Percentiles rank a stretch among this genome's conserved stretches.
These are phyloP conservation scores for Solanum virginianum DNA, from an alignment of 257 asterid genomes.

Conservation along the genomic window DNA sequence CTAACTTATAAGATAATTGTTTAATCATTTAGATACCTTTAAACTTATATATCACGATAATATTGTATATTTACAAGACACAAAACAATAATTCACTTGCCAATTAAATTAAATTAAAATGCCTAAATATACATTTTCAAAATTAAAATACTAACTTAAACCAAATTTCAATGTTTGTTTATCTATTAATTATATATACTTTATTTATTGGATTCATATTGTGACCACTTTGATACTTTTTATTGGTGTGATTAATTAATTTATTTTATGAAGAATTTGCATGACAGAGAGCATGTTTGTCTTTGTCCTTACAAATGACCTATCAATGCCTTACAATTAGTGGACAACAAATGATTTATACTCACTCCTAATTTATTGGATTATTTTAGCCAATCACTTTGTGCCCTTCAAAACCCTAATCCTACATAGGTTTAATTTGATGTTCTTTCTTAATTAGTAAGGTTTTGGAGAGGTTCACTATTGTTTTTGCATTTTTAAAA, in stretches of 20 bases:
- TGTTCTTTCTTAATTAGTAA: neutral
- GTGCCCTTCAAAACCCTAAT: neutral
- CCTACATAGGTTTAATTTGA: neutral
- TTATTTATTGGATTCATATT: neutral
- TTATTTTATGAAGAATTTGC: neutral
- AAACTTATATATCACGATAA: too few species aligned
- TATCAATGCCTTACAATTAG: neutral
- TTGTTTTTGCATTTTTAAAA: neutral
- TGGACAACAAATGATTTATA: neutral
- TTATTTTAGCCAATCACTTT: neutral
- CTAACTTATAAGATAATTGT: too few species aligned
- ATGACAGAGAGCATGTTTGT: neutral
- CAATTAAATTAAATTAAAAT: too few species aligned
- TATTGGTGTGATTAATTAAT: neutral
- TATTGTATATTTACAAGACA: too few species aligned
- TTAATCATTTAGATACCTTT: too few species aligned
- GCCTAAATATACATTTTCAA: too few species aligned
- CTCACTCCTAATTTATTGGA: neutral
- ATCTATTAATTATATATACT: too few species aligned
- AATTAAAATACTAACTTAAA: too few species aligned
- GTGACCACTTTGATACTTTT: neutral
- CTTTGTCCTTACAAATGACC: neutral
- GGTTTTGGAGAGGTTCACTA: neutral
- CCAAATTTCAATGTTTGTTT: too few species aligned
- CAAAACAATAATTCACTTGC: too few species aligned